Evolutionary conservation across 2,329 filamentous ascomycete species (phyloP).

Genomic region (Penicillium griseofulvum): DNA sequence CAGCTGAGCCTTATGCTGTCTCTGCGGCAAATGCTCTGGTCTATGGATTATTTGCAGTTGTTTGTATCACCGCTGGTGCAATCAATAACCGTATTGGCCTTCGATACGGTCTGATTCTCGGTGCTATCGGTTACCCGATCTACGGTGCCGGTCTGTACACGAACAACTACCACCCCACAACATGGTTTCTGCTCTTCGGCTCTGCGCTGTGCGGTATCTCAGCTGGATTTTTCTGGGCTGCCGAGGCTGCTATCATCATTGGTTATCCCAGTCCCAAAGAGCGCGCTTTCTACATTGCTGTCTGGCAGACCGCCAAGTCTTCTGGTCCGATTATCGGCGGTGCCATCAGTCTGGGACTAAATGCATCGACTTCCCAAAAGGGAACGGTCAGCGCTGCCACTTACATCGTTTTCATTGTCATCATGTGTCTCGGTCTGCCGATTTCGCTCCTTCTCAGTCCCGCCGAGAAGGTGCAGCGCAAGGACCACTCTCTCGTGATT

Average conservation of each 20-base stretch:
- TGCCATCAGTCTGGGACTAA: constrained; percentile 24
- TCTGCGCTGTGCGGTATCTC: constrained; percentile 47
- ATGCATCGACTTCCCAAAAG: constrained; percentile 14
- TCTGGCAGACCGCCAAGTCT: constrained; percentile 27
- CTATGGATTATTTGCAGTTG: constrained; percentile 48
- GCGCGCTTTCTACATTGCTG: constrained; percentile 25
- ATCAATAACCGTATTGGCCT: constrained; percentile 51
- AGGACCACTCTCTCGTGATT: constrained; percentile 21
- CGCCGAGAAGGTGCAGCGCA: constrained; percentile 26
- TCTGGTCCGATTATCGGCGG: constrained; percentile 24
- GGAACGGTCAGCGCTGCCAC: constrained; percentile 21
- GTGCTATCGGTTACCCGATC: constrained; percentile 49
- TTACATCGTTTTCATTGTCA: constrained; percentile 25
- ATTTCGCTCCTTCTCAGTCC: constrained; percentile 21
- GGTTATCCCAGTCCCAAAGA: constrained; percentile 38
- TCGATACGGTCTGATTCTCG: constrained; percentile 39
- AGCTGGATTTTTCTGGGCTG: constrained; percentile 51
- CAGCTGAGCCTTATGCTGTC: constrained; percentile 51
- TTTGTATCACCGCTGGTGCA: constrained; percentile 49
- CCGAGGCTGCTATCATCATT: constrained; percentile 49
- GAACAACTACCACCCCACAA: constrained; percentile 51
- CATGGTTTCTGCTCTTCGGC: constrained; percentile 51
- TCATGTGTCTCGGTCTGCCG: constrained; percentile 26
- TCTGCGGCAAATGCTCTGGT: constrained; percentile 52
- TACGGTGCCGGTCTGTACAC: constrained; percentile 50